phyloP scores from a whole-genome alignment of 2,329 filamentous ascomycete species.

The Alternaria infectoria region DNA sequence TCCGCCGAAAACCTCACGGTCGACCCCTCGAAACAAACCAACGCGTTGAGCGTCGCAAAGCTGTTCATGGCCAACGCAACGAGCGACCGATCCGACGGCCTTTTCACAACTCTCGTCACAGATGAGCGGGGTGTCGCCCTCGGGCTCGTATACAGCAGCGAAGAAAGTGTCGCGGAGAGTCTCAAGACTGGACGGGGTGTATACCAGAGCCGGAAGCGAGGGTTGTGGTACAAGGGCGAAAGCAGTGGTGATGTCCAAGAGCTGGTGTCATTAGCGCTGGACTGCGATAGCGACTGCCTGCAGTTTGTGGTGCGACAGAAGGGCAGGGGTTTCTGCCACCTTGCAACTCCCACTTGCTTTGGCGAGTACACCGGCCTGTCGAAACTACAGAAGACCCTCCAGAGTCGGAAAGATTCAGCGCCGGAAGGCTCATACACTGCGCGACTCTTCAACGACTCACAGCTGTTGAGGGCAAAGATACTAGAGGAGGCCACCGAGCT shows the following conservation, averaged over 20 bases:
- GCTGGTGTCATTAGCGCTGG: conserved; percentile 80
- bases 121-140: conserved; percentile 85
- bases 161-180: conserved; percentile 87
- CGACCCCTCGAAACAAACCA: conserved; percentile 64
- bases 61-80: conserved; percentile 77
- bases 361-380: conserved; percentile 82
- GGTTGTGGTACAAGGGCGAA: conserved; percentile 95
- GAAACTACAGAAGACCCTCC: conserved; percentile 84
- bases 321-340: conserved; percentile 89
- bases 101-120: conserved; percentile 89
- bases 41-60: conserved; percentile 69
- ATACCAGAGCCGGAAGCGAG: conserved; percentile 94
- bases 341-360: conserved; percentile 91
- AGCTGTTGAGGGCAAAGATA: conserved; percentile 91
- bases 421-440: conserved; percentile 93
- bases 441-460: conserved; percentile 87
- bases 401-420: conserved; percentile 79
- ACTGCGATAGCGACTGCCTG: conserved; percentile 93
- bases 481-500: conserved; percentile 98
- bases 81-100: conserved; percentile 80
- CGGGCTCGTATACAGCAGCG: conserved; percentile 92
- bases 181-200: conserved; percentile 82
- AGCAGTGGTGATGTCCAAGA: conserved; percentile 94
- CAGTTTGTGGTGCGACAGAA: conserved; percentile 89
- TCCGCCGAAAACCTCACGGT: conserved; percentile 73